These are phyloP conservation scores for Trichoderma guizhouense DNA, from an alignment of 2,329 filamentous ascomycete genomes.

Conservation along the genomic window DNA sequence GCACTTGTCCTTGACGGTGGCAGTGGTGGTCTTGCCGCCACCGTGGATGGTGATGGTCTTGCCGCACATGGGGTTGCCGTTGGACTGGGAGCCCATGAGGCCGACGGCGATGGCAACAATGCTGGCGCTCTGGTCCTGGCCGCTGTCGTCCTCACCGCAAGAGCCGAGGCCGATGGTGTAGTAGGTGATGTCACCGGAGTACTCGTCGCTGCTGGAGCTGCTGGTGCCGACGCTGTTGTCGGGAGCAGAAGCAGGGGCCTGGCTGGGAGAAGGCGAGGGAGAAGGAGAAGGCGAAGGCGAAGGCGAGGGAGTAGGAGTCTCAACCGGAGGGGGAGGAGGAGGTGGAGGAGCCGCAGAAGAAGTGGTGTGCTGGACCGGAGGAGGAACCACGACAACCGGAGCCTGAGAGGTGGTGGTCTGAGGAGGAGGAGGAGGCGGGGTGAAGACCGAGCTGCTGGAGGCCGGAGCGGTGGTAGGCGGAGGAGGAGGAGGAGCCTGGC, in stretches of 20 bases:
- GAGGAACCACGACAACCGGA: conserved; percentile 15
- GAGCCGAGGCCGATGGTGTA: conserved; percentile 66
- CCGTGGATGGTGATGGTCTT: conserved; percentile 61
- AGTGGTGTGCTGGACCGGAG: conserved; percentile 22
- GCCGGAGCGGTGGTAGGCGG: conserved; percentile 17
- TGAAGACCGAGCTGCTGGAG: conserved; percentile 19
- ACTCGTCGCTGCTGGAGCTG: conserved; percentile 23
- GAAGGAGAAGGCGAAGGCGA: conserved; percentile 18
- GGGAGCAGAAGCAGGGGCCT: neutral
- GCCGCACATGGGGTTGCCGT: conserved; percentile 68
- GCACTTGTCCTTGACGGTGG: conserved; percentile 71
- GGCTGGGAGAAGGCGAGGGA: conserved; percentile 14
- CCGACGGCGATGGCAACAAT: conserved; percentile 66
- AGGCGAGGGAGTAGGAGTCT: conserved; percentile 21
- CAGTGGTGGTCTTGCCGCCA: conserved; percentile 56
- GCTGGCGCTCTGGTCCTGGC: conserved; percentile 50
- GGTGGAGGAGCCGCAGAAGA: conserved; percentile 22
- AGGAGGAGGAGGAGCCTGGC: conserved; percentile 27
- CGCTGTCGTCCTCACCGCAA: conserved; percentile 63
- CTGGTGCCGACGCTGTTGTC: conserved; percentile 17
- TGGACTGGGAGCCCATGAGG: conserved; percentile 63
- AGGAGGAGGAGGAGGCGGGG: conserved; percentile 25
- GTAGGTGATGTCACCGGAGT: conserved; percentile 68
- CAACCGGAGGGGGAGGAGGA: conserved; percentile 22
- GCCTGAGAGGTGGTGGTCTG: conserved; percentile 24